Evolutionary conservation across 2,329 filamentous ascomycete species (phyloP).

Genomic region (Curvularia verruculosa): DNA sequence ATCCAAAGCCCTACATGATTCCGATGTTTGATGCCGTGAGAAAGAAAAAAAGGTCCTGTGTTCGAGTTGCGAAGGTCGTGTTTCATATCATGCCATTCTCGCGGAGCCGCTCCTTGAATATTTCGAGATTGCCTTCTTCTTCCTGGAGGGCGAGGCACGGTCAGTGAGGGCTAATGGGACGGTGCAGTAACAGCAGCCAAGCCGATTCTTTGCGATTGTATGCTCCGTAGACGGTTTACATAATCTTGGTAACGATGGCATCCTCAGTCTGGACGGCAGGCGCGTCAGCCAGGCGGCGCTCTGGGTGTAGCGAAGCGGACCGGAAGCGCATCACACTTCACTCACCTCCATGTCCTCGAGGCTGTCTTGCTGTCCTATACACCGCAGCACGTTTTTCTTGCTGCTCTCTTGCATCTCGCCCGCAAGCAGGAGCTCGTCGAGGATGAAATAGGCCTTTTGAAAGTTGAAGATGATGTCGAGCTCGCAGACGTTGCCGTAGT

Average conservation of each 20-base stretch:
- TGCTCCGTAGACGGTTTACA: conserved; percentile 57
- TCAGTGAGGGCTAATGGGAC: conserved; percentile 35
- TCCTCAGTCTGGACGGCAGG: conserved; percentile 74
- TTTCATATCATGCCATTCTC: conserved; percentile 42
- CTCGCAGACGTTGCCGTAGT: conserved; percentile 99
- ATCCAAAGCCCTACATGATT: conserved; percentile 21
- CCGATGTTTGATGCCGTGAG: conserved; percentile 30
- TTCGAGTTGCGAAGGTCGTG: conserved; percentile 5
- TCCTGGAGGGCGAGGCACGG: conserved; percentile 36
- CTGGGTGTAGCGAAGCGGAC: conserved; percentile 26
- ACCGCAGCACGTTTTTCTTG: conserved; percentile 97
- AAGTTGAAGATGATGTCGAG: conserved; percentile 99
- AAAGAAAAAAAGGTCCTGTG: conserved; percentile 28
- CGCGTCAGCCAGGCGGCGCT: conserved; percentile 51
- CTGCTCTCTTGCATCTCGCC: conserved; percentile 98
- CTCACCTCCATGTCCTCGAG: conserved; percentile 99
- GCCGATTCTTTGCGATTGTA: conserved; percentile 17
- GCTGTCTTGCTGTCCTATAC: conserved; percentile 96
- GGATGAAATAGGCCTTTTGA: conserved; percentile 98
- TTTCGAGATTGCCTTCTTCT: conserved; percentile 38
- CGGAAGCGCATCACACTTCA: conserved; percentile 40
- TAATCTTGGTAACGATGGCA: conserved; percentile 83
- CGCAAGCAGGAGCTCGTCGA: conserved; percentile 92
- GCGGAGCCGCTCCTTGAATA: conserved; percentile 38
- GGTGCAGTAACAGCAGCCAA: conserved; percentile 20